phyloP scores from a whole-genome alignment of 345 rosid genomes.

The Kandelia obovata region DNA sequence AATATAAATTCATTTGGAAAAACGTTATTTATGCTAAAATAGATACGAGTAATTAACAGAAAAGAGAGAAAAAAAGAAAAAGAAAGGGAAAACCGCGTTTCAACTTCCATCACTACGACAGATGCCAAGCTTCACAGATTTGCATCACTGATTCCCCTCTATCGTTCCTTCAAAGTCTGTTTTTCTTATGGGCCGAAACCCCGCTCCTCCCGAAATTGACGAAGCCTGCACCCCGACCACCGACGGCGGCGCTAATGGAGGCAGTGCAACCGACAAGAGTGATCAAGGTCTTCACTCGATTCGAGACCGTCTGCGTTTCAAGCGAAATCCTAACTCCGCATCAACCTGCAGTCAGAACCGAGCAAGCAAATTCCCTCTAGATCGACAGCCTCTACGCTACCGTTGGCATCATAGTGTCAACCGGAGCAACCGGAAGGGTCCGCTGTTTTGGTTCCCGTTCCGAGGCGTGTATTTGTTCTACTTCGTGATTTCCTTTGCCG shows the following conservation, averaged over 20 bases:
- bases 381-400: slow-evolving; percentile 42
- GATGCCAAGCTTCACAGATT: neutral
- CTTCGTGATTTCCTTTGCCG: slow-evolving; percentile 50
- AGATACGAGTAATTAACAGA: too few species aligned
- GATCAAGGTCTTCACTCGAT: slow-evolving; percentile 42
- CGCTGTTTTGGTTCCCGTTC: slow-evolving; percentile 42
- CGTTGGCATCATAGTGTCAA: slow-evolving; percentile 32
- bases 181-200: slow-evolving; percentile 45
- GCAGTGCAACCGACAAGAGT: slow-evolving; percentile 5
- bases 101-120: too few species aligned
- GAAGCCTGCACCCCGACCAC: slow-evolving; percentile 17
- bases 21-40: too few species aligned
- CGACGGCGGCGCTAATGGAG: slow-evolving; percentile 13
- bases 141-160: neutral
- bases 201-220: slow-evolving; percentile 40
- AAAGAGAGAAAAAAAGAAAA: too few species aligned
- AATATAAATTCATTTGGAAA: too few species aligned
- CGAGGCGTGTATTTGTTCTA: slow-evolving; percentile 66
- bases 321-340: slow-evolving; percentile 42
- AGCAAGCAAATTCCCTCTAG: slow-evolving; percentile 29
- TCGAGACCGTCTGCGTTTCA: slow-evolving; percentile 65
- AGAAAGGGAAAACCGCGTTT: too few species aligned
- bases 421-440: slow-evolving; percentile 56
- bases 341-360: slow-evolving; percentile 31
- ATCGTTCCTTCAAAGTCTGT: too few species aligned